Percentiles rank a stretch among this genome's conserved stretches.
Evolutionary conservation across 345 rosid genomes (phyloP).

Genomic region (Barbarea vulgaris): DNA sequence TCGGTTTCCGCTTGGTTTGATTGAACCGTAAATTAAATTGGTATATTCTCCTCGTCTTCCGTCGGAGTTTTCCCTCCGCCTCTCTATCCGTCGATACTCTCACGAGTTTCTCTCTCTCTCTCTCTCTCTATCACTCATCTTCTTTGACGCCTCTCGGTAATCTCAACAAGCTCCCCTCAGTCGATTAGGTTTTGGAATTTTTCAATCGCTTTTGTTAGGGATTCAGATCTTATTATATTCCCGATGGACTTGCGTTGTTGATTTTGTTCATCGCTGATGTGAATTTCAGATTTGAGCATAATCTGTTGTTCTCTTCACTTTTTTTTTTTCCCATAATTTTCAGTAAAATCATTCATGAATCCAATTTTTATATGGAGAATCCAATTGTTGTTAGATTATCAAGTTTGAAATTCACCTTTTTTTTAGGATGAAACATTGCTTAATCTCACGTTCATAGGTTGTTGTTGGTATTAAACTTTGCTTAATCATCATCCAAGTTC

Average conservation of each 20-base stretch:
- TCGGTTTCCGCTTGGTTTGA: background rate
- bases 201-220: background rate
- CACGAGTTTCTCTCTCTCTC: background rate
- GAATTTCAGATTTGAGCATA: background rate
- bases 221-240: background rate
- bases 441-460: background rate
- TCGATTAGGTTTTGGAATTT: background rate
- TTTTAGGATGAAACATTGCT: background rate
- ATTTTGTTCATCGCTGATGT: background rate
- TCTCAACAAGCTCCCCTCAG: too few species aligned
- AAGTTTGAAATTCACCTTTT: background rate
- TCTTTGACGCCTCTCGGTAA: background rate
- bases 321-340: background rate
- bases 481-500: background rate
- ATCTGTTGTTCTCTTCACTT: background rate
- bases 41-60: background rate
- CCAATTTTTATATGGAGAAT: background rate
- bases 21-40: background rate
- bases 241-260: slow-evolving; percentile 2
- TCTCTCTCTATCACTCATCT: background rate
- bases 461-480: background rate
- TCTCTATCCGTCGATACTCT: slow-evolving; percentile 1
- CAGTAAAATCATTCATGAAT: background rate
- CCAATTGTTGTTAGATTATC: background rate
- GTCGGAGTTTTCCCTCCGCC: background rate